Evolutionary conservation across 2,329 filamentous ascomycete species (phyloP), one percentile per base, ranked within the genome.

Genomic region (Pseudohalonectria lignicola): DNA sequence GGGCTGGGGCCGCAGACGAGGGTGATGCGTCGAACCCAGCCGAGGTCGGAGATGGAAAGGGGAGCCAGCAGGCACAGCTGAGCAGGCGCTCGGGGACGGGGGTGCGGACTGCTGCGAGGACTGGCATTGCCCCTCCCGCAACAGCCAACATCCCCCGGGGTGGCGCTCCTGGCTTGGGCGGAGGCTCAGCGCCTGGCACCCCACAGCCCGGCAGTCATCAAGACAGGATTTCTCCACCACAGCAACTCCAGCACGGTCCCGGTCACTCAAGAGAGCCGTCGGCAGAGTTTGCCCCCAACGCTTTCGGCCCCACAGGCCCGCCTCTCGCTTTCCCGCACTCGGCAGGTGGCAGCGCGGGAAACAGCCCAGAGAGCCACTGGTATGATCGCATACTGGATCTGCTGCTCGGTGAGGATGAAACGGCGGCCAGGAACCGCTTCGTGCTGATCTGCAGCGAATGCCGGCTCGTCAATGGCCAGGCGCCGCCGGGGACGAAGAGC

Each of bases 321-420:
- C 28, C 44, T 21, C 37, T 43, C 37, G 23, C 48, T 30, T 36
- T 38, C 42, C 39, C 55, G 23, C 44, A 42, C 20, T 7, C 46
- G 39, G 15, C 43, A 53, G 8, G 41, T 52, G 15, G 39, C 40
- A 36, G 33, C 36, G 12, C 37, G 39, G 8, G 41, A 52, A n/a
- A 38, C 40, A 36, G 33, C 36, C 11, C 37, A 39, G 67, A 68
- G 41, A 56, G 77, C 13, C 79, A 83, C 53, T 98, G 92, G 92
- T 98, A 96, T 60, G 92, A 98, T 56, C 78, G 90, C 40, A 79
- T 98, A 38, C 68, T 98, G 41, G 92, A 98, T 52, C 76, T 94
- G 0, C 75, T 98, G 19, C 72, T 98, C 1, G 92, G 92, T 36
- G 92, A 98, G 53, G 92, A 98, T 52, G 92, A 98, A 60, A 93